Evolutionary conservation across 805 yeast species (phyloP), one percentile per base, ranked within the genome.

Genomic region (Yarrowia sp.): DNA sequence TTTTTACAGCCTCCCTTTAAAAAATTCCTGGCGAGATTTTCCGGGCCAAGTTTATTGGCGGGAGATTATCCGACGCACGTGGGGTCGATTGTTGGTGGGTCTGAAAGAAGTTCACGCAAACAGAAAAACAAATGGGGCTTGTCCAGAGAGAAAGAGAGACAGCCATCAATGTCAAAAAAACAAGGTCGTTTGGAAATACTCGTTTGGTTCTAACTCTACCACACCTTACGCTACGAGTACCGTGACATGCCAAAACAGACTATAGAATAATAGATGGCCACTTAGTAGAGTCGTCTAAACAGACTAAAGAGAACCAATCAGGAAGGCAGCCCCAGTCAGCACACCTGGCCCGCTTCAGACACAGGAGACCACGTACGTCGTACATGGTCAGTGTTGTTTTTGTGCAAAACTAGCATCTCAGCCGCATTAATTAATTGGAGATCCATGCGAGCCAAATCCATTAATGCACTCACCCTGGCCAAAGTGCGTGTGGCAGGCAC

Each of bases 41-140:
- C 59, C 59, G 59, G 59, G 9, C 36, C 36, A 9, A 19, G 32
- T 12, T 40, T 53, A 53, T 53, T 53, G 43, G 45, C 59, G 36
- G 40, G 19, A 53, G 59, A 53, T 53, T 7, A 53, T 53, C 59
- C 59, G 59, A 22, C 59, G 45, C 59, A 53, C 59, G 59, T 53
- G 59, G 59, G 53, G 11, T 35, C 45, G 45, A 38, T 53, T 3
- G 35, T 53, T 38, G 59, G 45, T 53, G 59, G 45, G 36, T 14
- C 59, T 5, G n/a, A 8, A n/a, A 15, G 32, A n/a, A 36, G 12
- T 48, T 26, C 15, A 11, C 15, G 36, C 16, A 26, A 14, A 36
- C 36, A n/a, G 40, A 32, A 32, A 49, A 32, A 32, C 53, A 15
- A 15, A 32, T 4, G 38, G 53, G 32, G 32, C 32, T 26, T 26